Evolutionary conservation across 345 rosid species (phyloP).

Genomic region (Eucalyptus coolabah): DNA sequence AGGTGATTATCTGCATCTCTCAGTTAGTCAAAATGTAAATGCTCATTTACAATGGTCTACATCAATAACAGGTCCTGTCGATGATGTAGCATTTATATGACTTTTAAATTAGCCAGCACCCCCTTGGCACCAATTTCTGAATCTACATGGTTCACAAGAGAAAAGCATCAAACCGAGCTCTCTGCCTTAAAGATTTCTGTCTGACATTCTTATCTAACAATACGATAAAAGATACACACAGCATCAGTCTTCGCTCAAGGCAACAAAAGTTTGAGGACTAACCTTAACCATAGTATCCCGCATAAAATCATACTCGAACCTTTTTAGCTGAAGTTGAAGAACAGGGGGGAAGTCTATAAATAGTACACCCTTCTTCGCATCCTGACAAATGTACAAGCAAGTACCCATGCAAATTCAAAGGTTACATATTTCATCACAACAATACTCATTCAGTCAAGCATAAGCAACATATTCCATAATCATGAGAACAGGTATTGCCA

Average conservation of each 20-base stretch:
- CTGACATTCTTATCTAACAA: not conserved
- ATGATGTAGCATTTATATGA: not conserved
- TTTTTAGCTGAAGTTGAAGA: constrained; percentile 50
- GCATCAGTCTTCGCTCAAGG: not conserved
- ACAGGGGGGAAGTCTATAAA: constrained; percentile 57
- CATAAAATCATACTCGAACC: constrained; percentile 57
- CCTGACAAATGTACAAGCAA: constrained; percentile 13
- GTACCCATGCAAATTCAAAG: not conserved
- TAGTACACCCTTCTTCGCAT: constrained; percentile 50
- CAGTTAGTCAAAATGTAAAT: not conserved
- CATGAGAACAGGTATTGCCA: not conserved
- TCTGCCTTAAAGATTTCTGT: not conserved
- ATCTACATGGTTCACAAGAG: not conserved
- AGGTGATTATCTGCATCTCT: not conserved
- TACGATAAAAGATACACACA: not conserved
- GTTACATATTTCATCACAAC: not conserved
- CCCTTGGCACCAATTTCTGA: not conserved
- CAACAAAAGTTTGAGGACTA: not conserved
- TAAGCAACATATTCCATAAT: not conserved
- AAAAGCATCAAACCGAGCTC: not conserved
- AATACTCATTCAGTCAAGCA: not conserved
- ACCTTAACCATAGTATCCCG: constrained; percentile 61
- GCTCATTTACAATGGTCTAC: not conserved
- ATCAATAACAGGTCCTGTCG: not conserved
- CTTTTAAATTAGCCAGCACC: not conserved